Evolutionary conservation across 768 basidiomycete genomes (phyloP).

Genomic region (Chlorophyllum brunneum): DNA sequence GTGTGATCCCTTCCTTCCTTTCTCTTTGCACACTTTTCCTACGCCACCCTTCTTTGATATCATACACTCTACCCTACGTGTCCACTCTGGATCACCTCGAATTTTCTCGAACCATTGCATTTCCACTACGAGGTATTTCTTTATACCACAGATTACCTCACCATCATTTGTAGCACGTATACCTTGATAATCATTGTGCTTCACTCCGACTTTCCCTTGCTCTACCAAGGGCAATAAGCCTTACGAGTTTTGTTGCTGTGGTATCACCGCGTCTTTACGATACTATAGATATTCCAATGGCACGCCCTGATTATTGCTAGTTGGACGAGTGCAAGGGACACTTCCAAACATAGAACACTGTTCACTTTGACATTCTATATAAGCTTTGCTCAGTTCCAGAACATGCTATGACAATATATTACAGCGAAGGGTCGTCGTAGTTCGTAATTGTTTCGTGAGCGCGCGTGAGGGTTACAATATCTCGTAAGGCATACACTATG

Average conservation of each 20-base stretch:
- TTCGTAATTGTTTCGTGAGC: conserved; percentile 10
- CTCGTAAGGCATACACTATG: background rate
- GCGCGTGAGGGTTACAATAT: background rate
- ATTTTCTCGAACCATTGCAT: background rate
- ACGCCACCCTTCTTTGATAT: conserved; percentile 7
- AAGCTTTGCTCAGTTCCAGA: no score
- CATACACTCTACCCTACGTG: conserved; percentile 2
- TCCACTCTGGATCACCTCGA: background rate
- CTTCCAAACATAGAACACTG: no score
- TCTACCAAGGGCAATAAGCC: no score
- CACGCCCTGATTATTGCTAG: no score
- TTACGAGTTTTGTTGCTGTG: no score
- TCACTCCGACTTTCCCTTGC: background rate
- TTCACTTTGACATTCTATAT: no score
- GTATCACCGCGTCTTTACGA: no score
- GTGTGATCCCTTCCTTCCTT: background rate
- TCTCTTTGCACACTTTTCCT: no score
- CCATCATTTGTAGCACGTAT: background rate
- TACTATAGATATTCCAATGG: no score
- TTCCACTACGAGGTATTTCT: background rate
- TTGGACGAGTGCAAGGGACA: no score
- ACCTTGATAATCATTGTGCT: background rate
- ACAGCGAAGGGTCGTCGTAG: background rate
- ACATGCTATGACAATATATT: background rate
- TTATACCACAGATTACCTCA: conserved; percentile 4